Conservation (phyloP, 140 eudicot genomes). For the Ambrosia hybrid region DNA sequence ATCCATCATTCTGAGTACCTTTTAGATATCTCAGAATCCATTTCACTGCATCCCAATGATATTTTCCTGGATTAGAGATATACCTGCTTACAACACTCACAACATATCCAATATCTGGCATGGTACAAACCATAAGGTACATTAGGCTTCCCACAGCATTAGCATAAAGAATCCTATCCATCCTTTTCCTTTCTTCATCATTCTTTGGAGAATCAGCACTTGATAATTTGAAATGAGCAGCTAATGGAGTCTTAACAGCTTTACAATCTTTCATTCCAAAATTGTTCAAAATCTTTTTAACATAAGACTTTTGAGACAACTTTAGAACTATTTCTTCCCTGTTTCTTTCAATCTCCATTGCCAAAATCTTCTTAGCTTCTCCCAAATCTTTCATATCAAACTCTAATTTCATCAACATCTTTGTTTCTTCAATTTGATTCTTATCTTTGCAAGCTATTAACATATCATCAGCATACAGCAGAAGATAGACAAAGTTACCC, state of each 20-base stretch:
- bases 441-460: not conserved
- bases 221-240: not conserved
- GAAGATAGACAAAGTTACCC: too few species aligned
- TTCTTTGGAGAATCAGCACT: not conserved
- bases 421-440: not conserved
- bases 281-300: too few species aligned
- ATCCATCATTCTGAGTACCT: not conserved
- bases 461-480: not conserved
- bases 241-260: not conserved
- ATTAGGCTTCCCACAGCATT: not conserved
- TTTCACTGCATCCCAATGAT: not conserved
- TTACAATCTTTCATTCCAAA: not conserved
- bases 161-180: not conserved
- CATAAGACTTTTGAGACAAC: not conserved
- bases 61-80: not conserved
- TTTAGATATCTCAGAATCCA: not conserved
- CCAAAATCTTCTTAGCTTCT: not conserved
- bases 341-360: not conserved
- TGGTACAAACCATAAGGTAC: not conserved
- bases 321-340: not conserved
- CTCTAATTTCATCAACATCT: not conserved
- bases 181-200: not conserved
- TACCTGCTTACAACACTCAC: not conserved
- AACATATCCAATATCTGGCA: not conserved
- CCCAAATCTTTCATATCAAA: not conserved